These are phyloP conservation scores for Populus nigra DNA, from an alignment of 345 rosid genomes.

Conservation along the genomic window DNA sequence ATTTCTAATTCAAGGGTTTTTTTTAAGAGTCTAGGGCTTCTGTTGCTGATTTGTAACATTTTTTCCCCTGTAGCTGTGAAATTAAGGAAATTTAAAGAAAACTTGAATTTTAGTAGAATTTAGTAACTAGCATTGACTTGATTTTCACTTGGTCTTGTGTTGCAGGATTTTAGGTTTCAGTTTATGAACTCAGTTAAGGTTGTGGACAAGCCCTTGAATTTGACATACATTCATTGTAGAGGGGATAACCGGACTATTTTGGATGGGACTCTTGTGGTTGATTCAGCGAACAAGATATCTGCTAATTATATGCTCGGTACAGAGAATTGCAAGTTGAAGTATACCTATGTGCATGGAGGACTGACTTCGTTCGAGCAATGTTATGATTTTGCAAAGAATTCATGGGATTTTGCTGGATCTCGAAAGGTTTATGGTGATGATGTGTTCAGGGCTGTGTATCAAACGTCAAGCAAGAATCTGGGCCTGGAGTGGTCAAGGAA, in stretches of 20 bases:
- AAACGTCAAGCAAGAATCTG: constrained; percentile 58
- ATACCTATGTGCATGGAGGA: constrained; percentile 61
- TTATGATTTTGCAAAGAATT: constrained; percentile 68
- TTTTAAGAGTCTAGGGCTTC: constrained; percentile 3
- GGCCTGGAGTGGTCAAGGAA: constrained; percentile 82
- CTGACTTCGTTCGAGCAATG: constrained; percentile 70
- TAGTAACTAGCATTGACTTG: neutral
- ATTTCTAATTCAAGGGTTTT: neutral
- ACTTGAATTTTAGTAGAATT: neutral
- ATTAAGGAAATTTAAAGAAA: neutral
- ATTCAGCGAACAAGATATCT: constrained; percentile 72
- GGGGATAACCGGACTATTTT: constrained; percentile 61
- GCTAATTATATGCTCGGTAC: constrained; percentile 74
- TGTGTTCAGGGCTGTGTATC: constrained; percentile 69
- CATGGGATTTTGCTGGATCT: constrained; percentile 81
- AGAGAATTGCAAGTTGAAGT: constrained; percentile 76
- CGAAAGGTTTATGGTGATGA: constrained; percentile 61
- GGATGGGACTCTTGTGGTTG: constrained; percentile 61
- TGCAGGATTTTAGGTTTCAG: constrained; percentile 87
- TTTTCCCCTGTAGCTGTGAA: neutral
- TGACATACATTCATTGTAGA: constrained; percentile 74
- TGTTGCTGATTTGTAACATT: neutral
- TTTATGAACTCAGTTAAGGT: constrained; percentile 74
- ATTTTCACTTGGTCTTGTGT: neutral
- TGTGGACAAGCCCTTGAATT: constrained; percentile 73